Base-by-base conservation (phyloP, 352 stramenopile genomes). In the Globisporangium takayamanum region DNA sequence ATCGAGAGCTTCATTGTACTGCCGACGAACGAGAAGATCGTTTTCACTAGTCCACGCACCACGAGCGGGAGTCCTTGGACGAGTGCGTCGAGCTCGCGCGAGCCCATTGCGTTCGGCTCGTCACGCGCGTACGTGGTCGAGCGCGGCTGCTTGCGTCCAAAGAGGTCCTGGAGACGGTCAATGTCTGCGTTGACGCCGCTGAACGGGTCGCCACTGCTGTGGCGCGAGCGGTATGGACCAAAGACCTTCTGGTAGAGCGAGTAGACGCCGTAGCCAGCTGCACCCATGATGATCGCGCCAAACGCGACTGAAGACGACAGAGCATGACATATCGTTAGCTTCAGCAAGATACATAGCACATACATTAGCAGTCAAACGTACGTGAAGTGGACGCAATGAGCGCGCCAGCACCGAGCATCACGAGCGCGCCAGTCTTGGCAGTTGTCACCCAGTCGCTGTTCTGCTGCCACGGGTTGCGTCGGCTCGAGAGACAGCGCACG, bases 261-360 rank as follows among this genome's bases (percentile, higher is more conserved):
- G 63, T 91, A 92, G 50, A 89, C n/a, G 7, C 81, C 81, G 41
- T 87, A 89, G 3, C 78, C 81, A 7, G 80, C 79, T 14, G 81
- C 79, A 2, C 77, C 80, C 12, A 73, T 69, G 63, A 92, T 76
- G 60, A 89, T 62, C 16, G 88, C 49, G n/a, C 81, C 80, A 55
- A 92, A 85, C 5, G 76, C 81, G 55, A 92, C 81, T 92, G 44
- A 12, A 47, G 16, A n/a, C 39, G 55, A 44, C 49, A 54, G 1
- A 57, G 28, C 16, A 53, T 18, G 47, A 4, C 53, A 18, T 6
- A 8, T 10, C 12, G 4, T 18, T 12, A 15, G 15, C 45, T 20
- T 16, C 10, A 15, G 6, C 5, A 59, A 52, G 15, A 14, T 15
- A 11, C 20, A 50, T 11, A 6, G 25, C 6, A 33, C 3, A 57